A percentile compares a stretch with the other conserved stretches of the same genome.
Conservation (phyloP, 2,329 filamentous ascomycete species). For the Aspergillus sp. region DNA sequence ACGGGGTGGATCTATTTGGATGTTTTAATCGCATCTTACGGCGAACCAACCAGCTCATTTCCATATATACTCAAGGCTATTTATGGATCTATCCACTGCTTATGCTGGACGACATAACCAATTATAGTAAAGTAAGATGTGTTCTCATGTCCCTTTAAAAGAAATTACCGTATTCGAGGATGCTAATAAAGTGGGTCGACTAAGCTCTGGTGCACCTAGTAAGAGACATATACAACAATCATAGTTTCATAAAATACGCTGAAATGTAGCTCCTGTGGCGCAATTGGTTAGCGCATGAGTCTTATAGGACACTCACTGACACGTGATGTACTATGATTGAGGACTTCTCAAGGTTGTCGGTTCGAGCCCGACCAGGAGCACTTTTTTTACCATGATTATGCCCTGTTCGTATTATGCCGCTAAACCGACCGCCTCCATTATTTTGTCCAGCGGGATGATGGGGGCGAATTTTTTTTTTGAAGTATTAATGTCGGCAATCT, state of each 20-base stretch:
- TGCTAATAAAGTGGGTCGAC: too few relatives aligned
- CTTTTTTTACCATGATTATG: background rate
- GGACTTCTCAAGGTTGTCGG: slow-evolving; percentile 1
- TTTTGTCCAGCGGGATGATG: background rate
- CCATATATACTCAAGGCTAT: too few relatives aligned
- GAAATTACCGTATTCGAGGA: too few relatives aligned
- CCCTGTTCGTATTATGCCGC: background rate
- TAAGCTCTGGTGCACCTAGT: background rate
- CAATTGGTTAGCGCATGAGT: slow-evolving; percentile 1
- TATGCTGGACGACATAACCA: too few relatives aligned
- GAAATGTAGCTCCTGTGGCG: slow-evolving; percentile 1
- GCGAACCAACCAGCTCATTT: too few relatives aligned
- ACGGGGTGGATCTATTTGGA: too few relatives aligned
- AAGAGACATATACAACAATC: background rate
- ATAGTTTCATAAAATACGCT: background rate
- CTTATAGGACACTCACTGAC: background rate
- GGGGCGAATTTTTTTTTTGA: background rate
- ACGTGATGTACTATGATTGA: background rate
- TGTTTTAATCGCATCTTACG: too few relatives aligned
- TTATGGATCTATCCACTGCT: too few relatives aligned
- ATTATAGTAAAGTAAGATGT: too few relatives aligned
- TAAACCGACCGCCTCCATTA: background rate
- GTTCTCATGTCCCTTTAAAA: too few relatives aligned
- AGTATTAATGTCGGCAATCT: background rate
- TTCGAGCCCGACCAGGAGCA: slow-evolving; percentile 1